Conservation (phyloP, 2,329 filamentous ascomycete species). For the Exophiala sp. region DNA sequence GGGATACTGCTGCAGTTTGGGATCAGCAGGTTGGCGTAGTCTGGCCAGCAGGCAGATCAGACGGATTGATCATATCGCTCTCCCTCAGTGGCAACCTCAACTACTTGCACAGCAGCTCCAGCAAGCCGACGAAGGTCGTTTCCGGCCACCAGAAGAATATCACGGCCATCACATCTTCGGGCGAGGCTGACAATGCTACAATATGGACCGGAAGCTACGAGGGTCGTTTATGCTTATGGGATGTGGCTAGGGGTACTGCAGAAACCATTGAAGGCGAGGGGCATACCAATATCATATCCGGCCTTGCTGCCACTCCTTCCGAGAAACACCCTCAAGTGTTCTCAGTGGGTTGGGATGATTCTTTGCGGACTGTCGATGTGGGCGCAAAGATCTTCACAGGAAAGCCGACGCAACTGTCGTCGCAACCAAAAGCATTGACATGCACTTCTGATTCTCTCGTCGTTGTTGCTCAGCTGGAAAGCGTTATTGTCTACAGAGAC, state of each 20-base stretch:
- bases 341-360: constrained; percentile 92
- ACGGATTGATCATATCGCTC: constrained; percentile 83
- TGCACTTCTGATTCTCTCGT: constrained; percentile 49
- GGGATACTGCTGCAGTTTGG: constrained; percentile 62
- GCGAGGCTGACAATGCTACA: constrained; percentile 45
- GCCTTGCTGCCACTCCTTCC: constrained; percentile 54
- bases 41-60: constrained; percentile 73
- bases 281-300: constrained; percentile 80
- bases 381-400: constrained; percentile 70
- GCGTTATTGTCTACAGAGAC: constrained; percentile 53
- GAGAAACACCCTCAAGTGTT: constrained; percentile 56
- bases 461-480: constrained; percentile 55
- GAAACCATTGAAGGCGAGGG: constrained; percentile 68
- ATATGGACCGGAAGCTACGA: constrained; percentile 91
- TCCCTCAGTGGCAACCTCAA: constrained; percentile 84
- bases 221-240: constrained; percentile 79
- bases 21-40: constrained; percentile 94
- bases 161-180: constrained; percentile 63
- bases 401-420: constrained; percentile 59
- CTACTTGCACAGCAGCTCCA: constrained; percentile 70
- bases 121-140: constrained; percentile 63
- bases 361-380: constrained; percentile 70
- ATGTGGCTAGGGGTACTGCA: constrained; percentile 63
- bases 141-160: constrained; percentile 89
- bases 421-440: constrained; percentile 72